phyloP scores from a whole-genome alignment of 2,329 filamentous ascomycete species.

The Diplodia mutila region DNA sequence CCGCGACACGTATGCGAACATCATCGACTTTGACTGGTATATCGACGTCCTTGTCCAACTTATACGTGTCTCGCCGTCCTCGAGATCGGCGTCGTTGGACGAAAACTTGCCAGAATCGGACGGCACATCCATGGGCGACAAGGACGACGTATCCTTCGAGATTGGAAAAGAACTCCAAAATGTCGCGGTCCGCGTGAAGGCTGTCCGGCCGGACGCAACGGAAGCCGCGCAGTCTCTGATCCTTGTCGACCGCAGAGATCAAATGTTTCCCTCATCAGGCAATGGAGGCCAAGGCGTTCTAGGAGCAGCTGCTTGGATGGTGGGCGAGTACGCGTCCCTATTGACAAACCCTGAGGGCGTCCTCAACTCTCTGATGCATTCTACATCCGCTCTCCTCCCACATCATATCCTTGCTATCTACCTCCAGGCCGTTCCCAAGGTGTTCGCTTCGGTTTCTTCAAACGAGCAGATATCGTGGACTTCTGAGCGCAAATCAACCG shows the following conservation, averaged over 20 bases:
- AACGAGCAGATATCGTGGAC: constrained; percentile 71
- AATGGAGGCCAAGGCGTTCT: constrained; percentile 66
- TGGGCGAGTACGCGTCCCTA: constrained; percentile 83
- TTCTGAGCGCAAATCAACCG: constrained; percentile 70
- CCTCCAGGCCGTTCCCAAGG: constrained; percentile 82
- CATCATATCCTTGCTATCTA: constrained; percentile 75
- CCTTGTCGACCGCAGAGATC: constrained; percentile 62
- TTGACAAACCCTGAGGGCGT: constrained; percentile 72
- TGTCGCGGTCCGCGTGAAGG: constrained; percentile 87
- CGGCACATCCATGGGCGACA: constrained; percentile 24
- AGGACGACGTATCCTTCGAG: constrained; percentile 61
- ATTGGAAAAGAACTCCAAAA: constrained; percentile 89
- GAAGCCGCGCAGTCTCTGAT: constrained; percentile 79
- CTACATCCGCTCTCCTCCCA: constrained; percentile 59
- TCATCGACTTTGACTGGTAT: constrained; percentile 97
- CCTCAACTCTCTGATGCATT: constrained; percentile 74
- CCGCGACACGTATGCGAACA: constrained; percentile 80
- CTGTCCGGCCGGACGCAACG: constrained; percentile 77
- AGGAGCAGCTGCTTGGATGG: constrained; percentile 78
- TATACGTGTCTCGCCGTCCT: constrained; percentile 67
- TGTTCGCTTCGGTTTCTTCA: constrained; percentile 74
- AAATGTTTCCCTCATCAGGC: constrained; percentile 58
- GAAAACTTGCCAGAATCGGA: constrained; percentile 29
- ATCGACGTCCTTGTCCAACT: constrained; percentile 87
- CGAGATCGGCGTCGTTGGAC: constrained; percentile 14